Evolutionary conservation across 2,329 filamentous ascomycete species (phyloP), one percentile per base, ranked within the genome.

Genomic region (Plectosphaerella plurivora): DNA sequence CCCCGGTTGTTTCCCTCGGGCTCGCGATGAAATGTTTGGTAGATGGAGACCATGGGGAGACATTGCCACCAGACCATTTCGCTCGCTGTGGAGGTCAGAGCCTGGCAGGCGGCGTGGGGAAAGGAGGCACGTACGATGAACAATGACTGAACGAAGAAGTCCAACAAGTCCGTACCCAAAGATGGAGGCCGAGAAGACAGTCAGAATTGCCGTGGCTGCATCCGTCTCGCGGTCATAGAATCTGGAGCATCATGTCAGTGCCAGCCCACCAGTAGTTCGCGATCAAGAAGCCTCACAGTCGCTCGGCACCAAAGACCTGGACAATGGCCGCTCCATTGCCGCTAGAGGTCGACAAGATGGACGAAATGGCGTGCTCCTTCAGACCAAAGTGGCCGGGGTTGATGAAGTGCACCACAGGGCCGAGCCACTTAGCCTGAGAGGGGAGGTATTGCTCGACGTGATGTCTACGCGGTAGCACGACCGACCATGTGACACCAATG

Each of bases 31-130:
- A 55, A 52, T 1, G 54, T 55, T 22, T 55, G 54, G 15, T 51
- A 55, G 42, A 54, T 53, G 28, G 52, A 54, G 15, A 55, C 51
- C 54, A 54, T 55, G 4, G 54, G 54, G 3, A 55, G 51, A 20
- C 54, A 54, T 18, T 54, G 54, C 54, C 54, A 55, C 54, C 54
- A 55, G 4, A 54, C 54, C 52, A 55, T 55, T 15, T 55, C 52
- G 14, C 54, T 55, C 2, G 54, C 52, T 55, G 2, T 3, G 16
- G 2, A 1, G 10, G 36, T 54, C 11, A 55, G 46, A 25, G 4
- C 8, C 3, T 48, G 25, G 6, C 2, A 9, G 15, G 14, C 3
- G 25, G 20, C 1, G 11, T 2, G 9, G 20, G 5, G 2, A 6
- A 33, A 33, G 28, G 28, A 12, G 28, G 8, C 9, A 51, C 48